A percentile compares a stretch with the other conserved stretches of the same genome.
Conservation (phyloP, 139 green algal species). For the Coelastrella sp. region DNA sequence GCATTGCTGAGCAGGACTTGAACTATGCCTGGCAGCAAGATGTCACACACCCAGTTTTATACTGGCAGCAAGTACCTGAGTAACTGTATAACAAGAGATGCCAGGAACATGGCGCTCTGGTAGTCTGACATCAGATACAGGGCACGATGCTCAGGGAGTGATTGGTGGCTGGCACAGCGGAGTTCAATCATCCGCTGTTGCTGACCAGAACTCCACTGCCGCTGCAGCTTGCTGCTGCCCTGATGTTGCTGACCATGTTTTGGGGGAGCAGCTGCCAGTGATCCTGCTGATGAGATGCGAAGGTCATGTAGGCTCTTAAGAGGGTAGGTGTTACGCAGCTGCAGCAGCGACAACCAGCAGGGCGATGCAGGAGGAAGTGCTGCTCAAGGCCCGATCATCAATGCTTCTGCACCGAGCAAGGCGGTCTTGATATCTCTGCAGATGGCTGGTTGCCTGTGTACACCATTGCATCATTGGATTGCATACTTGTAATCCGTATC, state of each 20-base stretch:
- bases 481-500: too few species aligned
- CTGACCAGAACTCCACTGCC: not conserved
- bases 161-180: constrained; percentile 29
- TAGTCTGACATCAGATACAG: constrained; percentile 16
- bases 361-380: too few species aligned
- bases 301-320: constrained; percentile 42
- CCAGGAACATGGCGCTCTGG: constrained; percentile 8
- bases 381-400: too few species aligned
- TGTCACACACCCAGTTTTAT: not conserved
- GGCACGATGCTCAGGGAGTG: constrained; percentile 8
- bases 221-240: not conserved
- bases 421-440: too few species aligned
- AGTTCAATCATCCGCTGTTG: constrained; percentile 30
- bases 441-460: not conserved
- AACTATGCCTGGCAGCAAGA: too few species aligned
- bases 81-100: constrained; percentile 26
- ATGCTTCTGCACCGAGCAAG: too few species aligned
- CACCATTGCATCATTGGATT: too few species aligned
- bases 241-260: constrained; percentile 16
- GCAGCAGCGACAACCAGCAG: too few species aligned
- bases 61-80: constrained; percentile 7
- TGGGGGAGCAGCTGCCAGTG: not conserved
- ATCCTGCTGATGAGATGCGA: not conserved
- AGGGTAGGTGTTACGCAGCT: constrained; percentile 47
- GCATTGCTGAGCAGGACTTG: too few species aligned